Percentiles rank a stretch among this genome's conserved stretches.
phyloP scores from a whole-genome alignment of 129 eudicot genomes.

The Chrysanthemum makinoi region DNA sequence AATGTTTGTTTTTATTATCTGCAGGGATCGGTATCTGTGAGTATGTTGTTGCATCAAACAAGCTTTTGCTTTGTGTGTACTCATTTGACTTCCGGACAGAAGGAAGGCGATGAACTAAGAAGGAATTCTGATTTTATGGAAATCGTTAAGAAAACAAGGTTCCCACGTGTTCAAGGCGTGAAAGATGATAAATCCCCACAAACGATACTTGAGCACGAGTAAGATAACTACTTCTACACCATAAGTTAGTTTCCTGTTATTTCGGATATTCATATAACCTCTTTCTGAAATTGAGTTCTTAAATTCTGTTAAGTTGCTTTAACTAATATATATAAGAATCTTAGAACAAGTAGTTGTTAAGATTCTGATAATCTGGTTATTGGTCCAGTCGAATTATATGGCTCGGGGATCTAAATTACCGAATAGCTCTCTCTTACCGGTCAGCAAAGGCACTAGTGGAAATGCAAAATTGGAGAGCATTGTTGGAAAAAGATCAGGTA shows the following conservation, averaged over 20 bases:
- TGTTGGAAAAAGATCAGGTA: slow-evolving; percentile 92
- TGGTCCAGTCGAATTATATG: slow-evolving; percentile 78
- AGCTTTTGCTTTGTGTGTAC: slow-evolving; percentile 94
- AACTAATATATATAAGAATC: background rate
- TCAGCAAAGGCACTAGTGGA: slow-evolving; percentile 92
- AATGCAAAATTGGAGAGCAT: slow-evolving; percentile 98
- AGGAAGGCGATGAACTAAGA: slow-evolving; percentile 85
- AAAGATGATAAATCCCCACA: slow-evolving; percentile 80
- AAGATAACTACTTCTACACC: slow-evolving; percentile 32
- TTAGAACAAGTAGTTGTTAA: slow-evolving; percentile 1
- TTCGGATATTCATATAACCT: background rate
- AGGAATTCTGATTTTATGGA: slow-evolving; percentile 95
- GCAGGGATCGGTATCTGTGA: slow-evolving; percentile 94
- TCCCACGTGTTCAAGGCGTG: slow-evolving; percentile 65
- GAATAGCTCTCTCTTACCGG: slow-evolving; percentile 87
- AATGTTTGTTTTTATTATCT: slow-evolving; percentile 13
- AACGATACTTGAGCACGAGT: slow-evolving; percentile 89
- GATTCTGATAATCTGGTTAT: slow-evolving; percentile 25
- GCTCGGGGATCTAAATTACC: slow-evolving; percentile 98
- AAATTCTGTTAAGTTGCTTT: background rate
- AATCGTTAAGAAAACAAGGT: slow-evolving; percentile 80
- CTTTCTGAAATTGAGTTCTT: background rate
- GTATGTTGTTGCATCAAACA: slow-evolving; percentile 90
- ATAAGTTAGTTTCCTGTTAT: background rate
- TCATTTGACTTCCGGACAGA: slow-evolving; percentile 92